Percentiles rank a stretch among this genome's conserved stretches.
Conservation (phyloP, 2,329 filamentous ascomycete species). For the Emmonsia crescens region DNA sequence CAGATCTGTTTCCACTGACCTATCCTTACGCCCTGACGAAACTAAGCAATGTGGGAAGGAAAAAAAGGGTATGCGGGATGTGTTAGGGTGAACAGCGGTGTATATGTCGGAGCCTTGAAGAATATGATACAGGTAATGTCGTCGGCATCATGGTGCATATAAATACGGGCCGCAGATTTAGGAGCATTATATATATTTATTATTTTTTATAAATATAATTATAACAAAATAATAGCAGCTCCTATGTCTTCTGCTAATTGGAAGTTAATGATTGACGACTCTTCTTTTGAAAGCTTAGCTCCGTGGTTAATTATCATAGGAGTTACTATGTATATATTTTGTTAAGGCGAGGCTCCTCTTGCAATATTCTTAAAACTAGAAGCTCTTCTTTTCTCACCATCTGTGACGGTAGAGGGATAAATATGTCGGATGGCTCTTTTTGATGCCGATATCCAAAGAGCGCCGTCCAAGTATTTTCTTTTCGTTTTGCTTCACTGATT, state of each 20-base stretch:
- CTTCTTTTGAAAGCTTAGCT: too few relatives aligned
- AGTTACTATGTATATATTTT: too few relatives aligned
- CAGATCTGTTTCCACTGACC: background rate
- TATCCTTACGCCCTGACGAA: background rate
- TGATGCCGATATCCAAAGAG: background rate
- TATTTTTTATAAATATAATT: too few relatives aligned
- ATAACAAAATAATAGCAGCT: too few relatives aligned
- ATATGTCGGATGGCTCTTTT: background rate
- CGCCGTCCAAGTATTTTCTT: slow-evolving; percentile 3
- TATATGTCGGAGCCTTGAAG: background rate
- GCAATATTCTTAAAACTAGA: background rate
- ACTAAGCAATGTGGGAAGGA: background rate
- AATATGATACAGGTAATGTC: background rate
- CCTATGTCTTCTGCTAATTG: too few relatives aligned
- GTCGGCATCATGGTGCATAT: background rate
- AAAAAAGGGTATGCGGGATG: background rate
- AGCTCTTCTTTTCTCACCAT: background rate
- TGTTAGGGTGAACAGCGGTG: slow-evolving; percentile 2
- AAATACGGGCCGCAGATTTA: background rate
- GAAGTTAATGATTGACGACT: too few relatives aligned
- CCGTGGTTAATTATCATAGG: too few relatives aligned
- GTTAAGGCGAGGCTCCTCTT: too few relatives aligned
- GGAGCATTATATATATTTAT: too few relatives aligned
- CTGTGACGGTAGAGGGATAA: background rate
- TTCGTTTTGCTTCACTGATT: slow-evolving; percentile 2